Percentiles rank a stretch among this genome's conserved stretches.
These are phyloP conservation scores for Vanrija humicola DNA, from an alignment of 1,284 basidiomycete genomes.

Conservation along the genomic window DNA sequence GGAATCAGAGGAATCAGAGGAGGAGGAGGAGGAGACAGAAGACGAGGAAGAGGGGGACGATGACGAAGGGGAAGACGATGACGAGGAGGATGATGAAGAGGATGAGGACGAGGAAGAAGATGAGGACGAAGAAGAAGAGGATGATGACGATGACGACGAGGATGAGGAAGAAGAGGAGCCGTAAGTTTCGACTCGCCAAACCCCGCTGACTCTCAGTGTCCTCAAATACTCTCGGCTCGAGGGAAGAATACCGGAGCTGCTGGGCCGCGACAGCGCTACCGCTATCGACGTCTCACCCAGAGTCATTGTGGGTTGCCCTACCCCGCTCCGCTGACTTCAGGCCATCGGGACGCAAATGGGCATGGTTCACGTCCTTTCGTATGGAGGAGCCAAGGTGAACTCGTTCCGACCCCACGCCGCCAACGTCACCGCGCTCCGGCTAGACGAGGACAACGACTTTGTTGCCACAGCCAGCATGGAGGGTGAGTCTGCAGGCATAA, in stretches of 20 bases:
- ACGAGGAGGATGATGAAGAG: conserved; percentile 6
- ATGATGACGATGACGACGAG: conserved; percentile 25
- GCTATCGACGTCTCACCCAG: conserved; percentile 72
- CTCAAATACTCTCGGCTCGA: conserved; percentile 85
- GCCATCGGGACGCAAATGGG: conserved; percentile 88
- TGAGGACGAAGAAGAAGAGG: conserved; percentile 10
- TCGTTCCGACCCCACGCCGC: conserved; percentile 91
- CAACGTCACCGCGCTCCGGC: conserved; percentile 75
- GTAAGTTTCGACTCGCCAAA: conserved; percentile 16
- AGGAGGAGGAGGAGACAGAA: conserved; percentile 1
- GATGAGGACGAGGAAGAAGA: conserved; percentile 8
- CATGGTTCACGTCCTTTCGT: conserved; percentile 79
- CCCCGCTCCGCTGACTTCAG: conserved; percentile 47
- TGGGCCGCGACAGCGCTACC: conserved; percentile 83
- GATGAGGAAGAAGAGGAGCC: conserved; percentile 48
- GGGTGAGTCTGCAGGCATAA: conserved; percentile 58
- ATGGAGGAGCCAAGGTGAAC: conserved; percentile 76
- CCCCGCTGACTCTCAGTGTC: conserved; percentile 47
- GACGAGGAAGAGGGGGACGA: conserved; percentile 1
- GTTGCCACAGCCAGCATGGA: conserved; percentile 91
- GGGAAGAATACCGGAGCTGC: conserved; percentile 69
- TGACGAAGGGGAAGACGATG: conserved; percentile 16
- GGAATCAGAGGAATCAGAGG: conserved; percentile 11
- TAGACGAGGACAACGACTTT: conserved; percentile 84
- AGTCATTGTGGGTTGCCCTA: conserved; percentile 59